Percentiles rank a stretch among this genome's conserved stretches.
These are phyloP conservation scores for Hygrophoropsis aurantiaca DNA, from an alignment of 768 basidiomycete genomes.

Conservation along the genomic window DNA sequence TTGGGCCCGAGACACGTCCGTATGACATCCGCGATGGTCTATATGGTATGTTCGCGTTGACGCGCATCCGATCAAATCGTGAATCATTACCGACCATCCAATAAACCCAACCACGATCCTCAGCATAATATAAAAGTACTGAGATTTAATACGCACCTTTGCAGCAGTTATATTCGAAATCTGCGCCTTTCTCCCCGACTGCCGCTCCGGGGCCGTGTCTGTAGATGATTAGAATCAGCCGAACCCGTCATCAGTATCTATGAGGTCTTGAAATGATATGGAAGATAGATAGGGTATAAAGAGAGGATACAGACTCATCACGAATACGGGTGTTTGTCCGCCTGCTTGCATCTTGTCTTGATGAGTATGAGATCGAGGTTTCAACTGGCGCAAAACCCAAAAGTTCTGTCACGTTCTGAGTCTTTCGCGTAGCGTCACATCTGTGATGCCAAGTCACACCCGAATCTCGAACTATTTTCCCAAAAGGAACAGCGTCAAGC, in stretches of 20 bases:
- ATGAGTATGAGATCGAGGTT: too few relatives aligned
- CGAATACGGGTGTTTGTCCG: conserved; percentile 78
- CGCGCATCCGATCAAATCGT: too few relatives aligned
- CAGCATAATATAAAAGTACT: too few relatives aligned
- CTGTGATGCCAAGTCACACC: too few relatives aligned
- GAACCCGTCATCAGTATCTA: not conserved
- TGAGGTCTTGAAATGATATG: not conserved
- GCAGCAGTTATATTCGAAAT: conserved; percentile 96
- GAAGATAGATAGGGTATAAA: not conserved
- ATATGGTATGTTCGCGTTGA: not conserved
- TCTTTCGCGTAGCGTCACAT: too few relatives aligned
- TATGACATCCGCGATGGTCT: conserved; percentile 99
- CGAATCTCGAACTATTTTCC: too few relatives aligned
- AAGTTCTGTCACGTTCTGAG: too few relatives aligned
- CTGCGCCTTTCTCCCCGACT: conserved; percentile 93
- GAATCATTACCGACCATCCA: conserved; percentile 1
- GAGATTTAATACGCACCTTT: conserved; percentile 72
- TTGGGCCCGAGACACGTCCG: conserved; percentile 96
- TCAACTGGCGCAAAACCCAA: too few relatives aligned
- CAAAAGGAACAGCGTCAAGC: too few relatives aligned
- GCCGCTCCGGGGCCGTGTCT: conserved; percentile 94
- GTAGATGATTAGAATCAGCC: conserved; percentile 7
- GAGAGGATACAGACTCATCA: conserved; percentile 60
- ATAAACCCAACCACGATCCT: too few relatives aligned
- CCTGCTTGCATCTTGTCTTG: conserved; percentile 17